phyloP scores from a whole-genome alignment of 139 green algal genomes.

The Micromonas pusilla region DNA sequence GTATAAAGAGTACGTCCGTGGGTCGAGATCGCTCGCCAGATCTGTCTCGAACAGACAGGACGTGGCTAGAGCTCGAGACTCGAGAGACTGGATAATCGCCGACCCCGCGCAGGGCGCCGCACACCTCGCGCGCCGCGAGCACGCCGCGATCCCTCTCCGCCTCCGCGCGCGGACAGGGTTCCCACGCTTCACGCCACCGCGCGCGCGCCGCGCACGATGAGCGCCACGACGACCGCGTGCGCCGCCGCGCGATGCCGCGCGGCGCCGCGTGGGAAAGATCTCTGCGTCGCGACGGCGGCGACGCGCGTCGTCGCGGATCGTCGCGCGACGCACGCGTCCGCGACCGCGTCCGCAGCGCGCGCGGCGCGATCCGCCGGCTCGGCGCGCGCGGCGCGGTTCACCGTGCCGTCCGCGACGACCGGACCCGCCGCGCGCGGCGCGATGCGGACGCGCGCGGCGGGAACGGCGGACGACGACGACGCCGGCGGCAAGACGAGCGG shows the following conservation, averaged over 20 bases:
- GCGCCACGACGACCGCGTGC: background rate
- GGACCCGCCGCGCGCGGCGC: background rate
- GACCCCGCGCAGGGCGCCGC: no score
- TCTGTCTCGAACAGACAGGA: no score
- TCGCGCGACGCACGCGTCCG: background rate
- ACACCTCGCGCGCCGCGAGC: no score
- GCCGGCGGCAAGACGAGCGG: no score
- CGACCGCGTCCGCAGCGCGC: no score
- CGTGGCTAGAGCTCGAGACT: no score
- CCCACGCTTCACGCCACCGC: background rate
- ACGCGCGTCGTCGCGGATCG: background rate
- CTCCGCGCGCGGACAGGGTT: no score
- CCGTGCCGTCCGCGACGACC: background rate
- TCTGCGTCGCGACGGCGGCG: background rate
- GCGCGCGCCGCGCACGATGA: background rate
- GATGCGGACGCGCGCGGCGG: background rate
- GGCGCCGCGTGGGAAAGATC: background rate
- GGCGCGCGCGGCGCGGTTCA: background rate
- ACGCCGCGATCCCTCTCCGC: no score
- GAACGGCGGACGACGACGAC: background rate
- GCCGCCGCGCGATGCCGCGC: background rate
- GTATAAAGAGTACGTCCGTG: no score
- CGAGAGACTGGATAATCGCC: no score
- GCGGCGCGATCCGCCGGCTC: background rate
- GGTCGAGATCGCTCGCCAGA: no score